Conservation (phyloP, 2,329 filamentous ascomycete species). For the Hymenoscyphus fructigenus region DNA sequence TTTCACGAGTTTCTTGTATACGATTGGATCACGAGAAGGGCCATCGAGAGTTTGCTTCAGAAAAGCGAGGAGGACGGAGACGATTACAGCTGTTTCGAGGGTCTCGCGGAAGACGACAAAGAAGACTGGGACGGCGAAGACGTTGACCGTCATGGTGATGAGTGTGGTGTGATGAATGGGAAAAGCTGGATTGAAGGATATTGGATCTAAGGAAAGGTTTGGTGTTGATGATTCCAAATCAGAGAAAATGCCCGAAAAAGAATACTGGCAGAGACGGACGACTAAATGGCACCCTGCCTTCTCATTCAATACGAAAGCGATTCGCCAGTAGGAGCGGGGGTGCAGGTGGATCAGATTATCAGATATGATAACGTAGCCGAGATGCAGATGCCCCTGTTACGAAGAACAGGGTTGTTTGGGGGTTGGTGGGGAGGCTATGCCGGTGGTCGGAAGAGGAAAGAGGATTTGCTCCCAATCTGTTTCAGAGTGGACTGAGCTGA, state of each 20-base stretch:
- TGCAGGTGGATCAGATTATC: not conserved
- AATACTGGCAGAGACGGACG: not conserved
- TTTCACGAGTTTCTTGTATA: constrained; percentile 66
- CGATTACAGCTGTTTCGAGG: constrained; percentile 79
- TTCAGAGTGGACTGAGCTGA: not conserved
- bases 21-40: constrained; percentile 56
- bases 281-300: not conserved
- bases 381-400: not conserved
- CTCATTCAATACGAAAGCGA: not conserved
- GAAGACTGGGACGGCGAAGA: constrained; percentile 80
- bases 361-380: constrained; percentile 8
- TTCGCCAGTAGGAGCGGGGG: not conserved
- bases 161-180: not conserved
- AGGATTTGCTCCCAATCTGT: not conserved
- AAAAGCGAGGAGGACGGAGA: constrained; percentile 83
- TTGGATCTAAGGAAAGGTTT: not conserved
- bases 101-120: constrained; percentile 88
- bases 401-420: not conserved
- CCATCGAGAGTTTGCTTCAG: constrained; percentile 75
- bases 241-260: not conserved
- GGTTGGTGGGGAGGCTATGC: not conserved
- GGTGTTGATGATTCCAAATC: not conserved
- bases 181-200: constrained; percentile 7
- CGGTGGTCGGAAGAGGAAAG: not conserved
- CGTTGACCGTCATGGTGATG: constrained; percentile 57